Evolutionary conservation across 2,329 filamentous ascomycete genomes (phyloP).

Genomic region (Penicillium digitatum): DNA sequence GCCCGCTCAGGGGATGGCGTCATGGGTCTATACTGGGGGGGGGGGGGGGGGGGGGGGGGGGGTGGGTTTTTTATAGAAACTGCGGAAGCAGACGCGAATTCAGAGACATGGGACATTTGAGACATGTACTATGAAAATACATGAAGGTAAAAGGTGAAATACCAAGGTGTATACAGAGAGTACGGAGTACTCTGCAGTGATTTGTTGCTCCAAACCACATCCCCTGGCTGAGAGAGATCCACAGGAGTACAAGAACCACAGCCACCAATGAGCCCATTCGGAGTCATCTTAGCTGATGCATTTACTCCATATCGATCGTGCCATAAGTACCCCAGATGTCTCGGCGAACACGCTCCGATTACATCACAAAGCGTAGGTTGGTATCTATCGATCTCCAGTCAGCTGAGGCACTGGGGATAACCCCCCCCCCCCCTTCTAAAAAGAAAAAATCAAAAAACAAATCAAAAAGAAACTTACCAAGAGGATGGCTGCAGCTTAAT

Average conservation of each 20-base stretch:
- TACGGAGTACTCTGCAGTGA: background rate
- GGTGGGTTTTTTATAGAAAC: constrained; percentile 3
- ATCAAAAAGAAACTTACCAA: constrained; percentile 64
- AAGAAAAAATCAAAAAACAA: no score
- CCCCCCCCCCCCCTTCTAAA: no score
- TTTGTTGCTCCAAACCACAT: no score
- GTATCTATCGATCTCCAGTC: constrained; percentile 48
- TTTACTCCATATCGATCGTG: constrained; percentile 2
- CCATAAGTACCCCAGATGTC: background rate
- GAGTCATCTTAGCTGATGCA: background rate
- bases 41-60: no score
- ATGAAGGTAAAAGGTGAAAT: background rate
- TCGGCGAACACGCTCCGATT: constrained; percentile 14
- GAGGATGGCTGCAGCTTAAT: constrained; percentile 89
- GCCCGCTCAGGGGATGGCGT: constrained; percentile 12
- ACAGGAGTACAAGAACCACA: background rate
- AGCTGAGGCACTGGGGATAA: constrained; percentile 3
- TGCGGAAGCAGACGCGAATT: background rate
- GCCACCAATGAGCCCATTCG: constrained; percentile 1
- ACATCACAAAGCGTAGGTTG: constrained; percentile 65
- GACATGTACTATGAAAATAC: background rate
- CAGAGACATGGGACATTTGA: background rate
- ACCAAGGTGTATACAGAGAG: no score
- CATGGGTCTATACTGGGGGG: constrained; percentile 1
- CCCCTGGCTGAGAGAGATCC: background rate